Evolutionary conservation across 768 basidiomycete species (phyloP), one percentile per base, ranked within the genome.

Genomic region (Tricholoma saponaceum): DNA sequence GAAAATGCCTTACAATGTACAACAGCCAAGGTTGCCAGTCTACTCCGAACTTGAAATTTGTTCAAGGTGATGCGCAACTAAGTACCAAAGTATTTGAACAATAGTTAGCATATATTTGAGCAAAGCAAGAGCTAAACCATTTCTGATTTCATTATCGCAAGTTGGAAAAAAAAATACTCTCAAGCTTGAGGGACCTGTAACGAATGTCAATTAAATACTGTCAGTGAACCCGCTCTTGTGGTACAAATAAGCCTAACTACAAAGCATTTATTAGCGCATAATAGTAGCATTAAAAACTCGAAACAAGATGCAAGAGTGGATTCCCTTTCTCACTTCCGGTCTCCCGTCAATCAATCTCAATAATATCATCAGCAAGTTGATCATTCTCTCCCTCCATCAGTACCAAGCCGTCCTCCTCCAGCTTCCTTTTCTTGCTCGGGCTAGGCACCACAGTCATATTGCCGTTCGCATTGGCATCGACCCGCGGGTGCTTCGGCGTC

Each of bases 321-420:
- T 13, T 13, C 44, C 44, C n/a, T n/a, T 13, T 46, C 14, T 37
- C 13, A n/a, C 37, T 37, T 16, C 13, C 37, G 12, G 12, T 4
- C 13, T 33, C 26, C 12, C 60, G 32, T 80, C 71, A 81, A 64
- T 86, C 82, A 61, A 85, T 78, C 68, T 72, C 79, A 53, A 86
- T 85, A 10, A 84, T 69, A 59, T 86, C 84, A 22, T 81, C 84
- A 32, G 77, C 78, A 28, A 85, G 67, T 62, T 69, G 64, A 60
- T 85, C 85, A 56, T 82, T 75, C 32, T 74, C 77, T 10, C 75
- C 73, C 30, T 89, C 88, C 67, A 93, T 69, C 63, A 90, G 60
- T 32, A 93, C 67, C 46, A 92, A 64, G 8, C 90, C 91, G 55
- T 92, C 90, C 64, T 87, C 84, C 49, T 92, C 90, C 56, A 92